Conservation (phyloP, 176 grass and related monocot species). For the Musa itinerans region DNA sequence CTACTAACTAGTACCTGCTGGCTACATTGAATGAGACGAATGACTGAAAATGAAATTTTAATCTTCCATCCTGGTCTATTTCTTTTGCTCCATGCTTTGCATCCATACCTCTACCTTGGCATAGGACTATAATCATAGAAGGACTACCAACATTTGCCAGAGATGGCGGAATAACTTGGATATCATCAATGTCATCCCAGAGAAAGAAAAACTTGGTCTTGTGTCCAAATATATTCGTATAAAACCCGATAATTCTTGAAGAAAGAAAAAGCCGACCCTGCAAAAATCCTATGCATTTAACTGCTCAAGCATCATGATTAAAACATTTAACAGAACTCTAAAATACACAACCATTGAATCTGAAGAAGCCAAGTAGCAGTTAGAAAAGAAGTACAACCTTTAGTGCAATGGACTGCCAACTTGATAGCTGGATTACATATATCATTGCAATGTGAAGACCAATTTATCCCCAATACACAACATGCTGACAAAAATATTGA, state of each 20-base stretch:
- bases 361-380: too few relatives aligned
- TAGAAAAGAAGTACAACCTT: too few relatives aligned
- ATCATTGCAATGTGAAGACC: too few relatives aligned
- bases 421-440: too few relatives aligned
- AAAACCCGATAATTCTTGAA: constrained; percentile 82
- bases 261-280: constrained; percentile 92
- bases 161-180: constrained; percentile 55
- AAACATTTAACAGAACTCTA: too few relatives aligned
- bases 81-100: constrained; percentile 86
- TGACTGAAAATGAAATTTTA: constrained; percentile 75
- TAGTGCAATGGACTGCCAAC: too few relatives aligned
- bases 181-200: constrained; percentile 97
- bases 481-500: too few relatives aligned
- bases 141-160: constrained; percentile 54
- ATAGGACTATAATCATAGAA: constrained; percentile 66
- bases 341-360: too few relatives aligned
- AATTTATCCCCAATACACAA: too few relatives aligned
- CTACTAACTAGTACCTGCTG: constrained; percentile 48
- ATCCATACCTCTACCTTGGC: constrained; percentile 71
- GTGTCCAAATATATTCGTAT: constrained; percentile 79
- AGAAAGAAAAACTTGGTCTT: constrained; percentile 93
- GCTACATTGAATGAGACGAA: constrained; percentile 92
- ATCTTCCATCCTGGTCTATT: constrained; percentile 58
- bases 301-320: background rate
- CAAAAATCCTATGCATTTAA: constrained; percentile 2